A percentile compares a stretch with the other conserved stretches of the same genome.
Conservation (phyloP, 2,329 filamentous ascomycete genomes). For the Westerdykella aurantiaca region DNA sequence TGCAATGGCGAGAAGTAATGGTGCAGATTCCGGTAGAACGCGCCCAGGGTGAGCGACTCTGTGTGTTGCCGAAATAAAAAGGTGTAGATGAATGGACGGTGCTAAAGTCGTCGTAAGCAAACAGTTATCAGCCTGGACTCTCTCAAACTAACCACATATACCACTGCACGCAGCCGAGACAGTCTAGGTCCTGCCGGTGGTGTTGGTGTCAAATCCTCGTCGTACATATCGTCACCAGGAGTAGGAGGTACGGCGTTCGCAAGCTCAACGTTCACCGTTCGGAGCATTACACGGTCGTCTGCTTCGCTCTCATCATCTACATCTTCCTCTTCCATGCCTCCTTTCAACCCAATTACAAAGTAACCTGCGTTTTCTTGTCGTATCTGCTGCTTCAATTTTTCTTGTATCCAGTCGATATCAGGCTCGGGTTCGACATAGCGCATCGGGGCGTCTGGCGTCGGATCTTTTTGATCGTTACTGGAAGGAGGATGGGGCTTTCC, state of each 20-base stretch:
- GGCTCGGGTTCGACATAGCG: slow-evolving; percentile 34
- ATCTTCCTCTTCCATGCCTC: slow-evolving; percentile 52
- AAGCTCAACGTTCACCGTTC: slow-evolving; percentile 63
- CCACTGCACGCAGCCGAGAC: slow-evolving; percentile 56
- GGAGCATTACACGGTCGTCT: slow-evolving; percentile 51
- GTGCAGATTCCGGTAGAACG: slow-evolving; percentile 48
- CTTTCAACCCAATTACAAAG: slow-evolving; percentile 65
- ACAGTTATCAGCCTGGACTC: not conserved
- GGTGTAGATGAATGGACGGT: slow-evolving; percentile 70
- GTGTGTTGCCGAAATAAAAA: slow-evolving; percentile 64
- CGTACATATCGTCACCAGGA: slow-evolving; percentile 1
- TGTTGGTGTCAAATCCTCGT: slow-evolving; percentile 17
- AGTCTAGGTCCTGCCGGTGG: slow-evolving; percentile 7
- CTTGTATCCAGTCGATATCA: slow-evolving; percentile 48
- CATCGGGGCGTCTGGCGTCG: slow-evolving; percentile 23
- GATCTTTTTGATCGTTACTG: not conserved
- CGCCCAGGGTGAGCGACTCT: slow-evolving; percentile 44
- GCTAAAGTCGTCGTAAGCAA: slow-evolving; percentile 19
- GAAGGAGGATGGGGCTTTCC: not conserved
- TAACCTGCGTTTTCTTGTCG: slow-evolving; percentile 45
- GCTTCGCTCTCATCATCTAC: slow-evolving; percentile 41
- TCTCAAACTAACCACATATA: slow-evolving; percentile 54
- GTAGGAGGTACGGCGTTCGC: slow-evolving; percentile 36
- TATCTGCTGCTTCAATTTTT: slow-evolving; percentile 54
- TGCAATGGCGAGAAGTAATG: slow-evolving; percentile 47